Base-by-base conservation (phyloP, 176 grass and related monocot species). In the barley (Hordeum vulgare) region DNA sequence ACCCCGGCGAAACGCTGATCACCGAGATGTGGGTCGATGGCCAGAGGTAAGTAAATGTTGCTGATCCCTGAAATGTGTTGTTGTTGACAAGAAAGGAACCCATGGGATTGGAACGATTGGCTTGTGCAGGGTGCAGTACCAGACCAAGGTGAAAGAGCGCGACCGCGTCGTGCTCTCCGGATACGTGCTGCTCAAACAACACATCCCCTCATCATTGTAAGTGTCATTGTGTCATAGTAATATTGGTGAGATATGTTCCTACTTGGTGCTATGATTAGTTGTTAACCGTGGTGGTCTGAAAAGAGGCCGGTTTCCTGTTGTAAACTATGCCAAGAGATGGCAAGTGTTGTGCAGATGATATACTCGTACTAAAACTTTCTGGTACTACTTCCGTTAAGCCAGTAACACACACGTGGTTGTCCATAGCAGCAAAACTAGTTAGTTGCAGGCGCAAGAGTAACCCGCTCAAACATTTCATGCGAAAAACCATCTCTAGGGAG, bases 1-100 rank as follows among this genome's bases (percentile, higher is more conserved):
- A 93, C 18, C 93, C 96, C 0, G 89, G 91, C 23, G 93, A 95
- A 39, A 93, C 89, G 68, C 67, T 98, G 11, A 75, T 88, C 34
- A 95, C 91, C 24, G 90, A 95, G 61, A 98, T 98, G 93, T 98
- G 96, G 96, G 82, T 90, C 27, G 82, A 98, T 37, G 85, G 87
- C 45, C 87, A 90, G 68, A 93, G 88, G 96, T 95, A n/a, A n/a
- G n/a, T n/a, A 93, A 80, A 0, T 14, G 26, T 37, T 82, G 28
- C 51, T 82, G n/a, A n/a, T n/a, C n/a, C n/a, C n/a, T 75, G 9
- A 11, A 41, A 41, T 41, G 39, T 0, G 45, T 14, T 49, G 49
- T 8, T 53, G 17, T 8, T 53, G 2, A 2, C 49, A 20, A 53
- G 17, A 53, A 53, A 8, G 6, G 11, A 41, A 20, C 49, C 49